phyloP scores from a whole-genome alignment of 1,284 basidiomycete genomes.

The Clitocybe nebularis region DNA sequence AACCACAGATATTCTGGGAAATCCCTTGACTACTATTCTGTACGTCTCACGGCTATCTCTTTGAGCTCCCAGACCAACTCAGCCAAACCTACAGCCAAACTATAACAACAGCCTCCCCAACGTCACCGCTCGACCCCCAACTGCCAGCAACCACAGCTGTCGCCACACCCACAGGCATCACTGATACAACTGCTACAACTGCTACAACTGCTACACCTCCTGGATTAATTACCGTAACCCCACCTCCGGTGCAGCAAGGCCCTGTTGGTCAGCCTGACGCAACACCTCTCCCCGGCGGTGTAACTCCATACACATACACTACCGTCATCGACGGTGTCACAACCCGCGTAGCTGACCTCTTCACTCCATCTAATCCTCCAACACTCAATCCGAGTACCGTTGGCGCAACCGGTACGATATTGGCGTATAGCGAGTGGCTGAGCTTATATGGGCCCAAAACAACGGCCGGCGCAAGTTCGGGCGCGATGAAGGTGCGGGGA shows the following conservation, averaged over 20 bases:
- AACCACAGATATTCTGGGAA: constrained; percentile 37
- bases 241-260: constrained; percentile 37
- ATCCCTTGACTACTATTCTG: constrained; percentile 45
- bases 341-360: constrained; percentile 41
- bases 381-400: constrained; percentile 33
- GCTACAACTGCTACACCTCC: constrained; percentile 21
- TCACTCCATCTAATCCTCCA: constrained; percentile 51
- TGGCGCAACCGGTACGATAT: constrained; percentile 46
- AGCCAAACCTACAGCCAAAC: constrained; percentile 13
- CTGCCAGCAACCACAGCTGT: constrained; percentile 20
- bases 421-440: constrained; percentile 52
- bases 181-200: constrained; percentile 19
- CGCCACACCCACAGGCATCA: constrained; percentile 22
- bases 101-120: neutral
- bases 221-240: constrained; percentile 20
- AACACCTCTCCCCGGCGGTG: constrained; percentile 38
- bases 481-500: too few relatives aligned
- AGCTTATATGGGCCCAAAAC: constrained; percentile 25
- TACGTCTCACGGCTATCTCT: constrained; percentile 23
- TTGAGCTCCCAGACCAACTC: neutral
- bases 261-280: constrained; percentile 56
- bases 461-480: too few relatives aligned
- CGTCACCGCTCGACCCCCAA: constrained; percentile 11
- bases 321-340: constrained; percentile 56
- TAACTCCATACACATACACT: constrained; percentile 56